These are phyloP conservation scores for Ustilago loliicola DNA, from an alignment of 1,284 basidiomycete species.

Conservation along the genomic window DNA sequence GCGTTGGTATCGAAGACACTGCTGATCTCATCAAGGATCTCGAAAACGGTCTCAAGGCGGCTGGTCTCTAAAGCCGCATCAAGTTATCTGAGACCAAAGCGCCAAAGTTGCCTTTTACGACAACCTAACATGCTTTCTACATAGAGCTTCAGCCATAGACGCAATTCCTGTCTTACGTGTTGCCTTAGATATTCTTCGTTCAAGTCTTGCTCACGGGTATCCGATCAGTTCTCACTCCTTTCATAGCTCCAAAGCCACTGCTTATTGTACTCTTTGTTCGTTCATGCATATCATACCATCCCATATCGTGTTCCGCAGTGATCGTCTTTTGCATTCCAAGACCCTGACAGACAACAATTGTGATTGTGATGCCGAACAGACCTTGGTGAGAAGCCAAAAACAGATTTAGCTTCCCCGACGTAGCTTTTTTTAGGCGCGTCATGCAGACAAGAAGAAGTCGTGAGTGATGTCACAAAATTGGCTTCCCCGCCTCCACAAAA, in stretches of 20 bases:
- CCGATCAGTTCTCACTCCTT: neutral
- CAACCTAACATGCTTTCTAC: neutral
- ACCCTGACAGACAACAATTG: neutral
- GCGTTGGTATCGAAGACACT: slow-evolving; percentile 88
- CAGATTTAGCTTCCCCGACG: neutral
- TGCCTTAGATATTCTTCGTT: slow-evolving; percentile 11
- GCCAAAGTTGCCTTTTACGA: neutral
- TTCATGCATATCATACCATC: slow-evolving; percentile 5
- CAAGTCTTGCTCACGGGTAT: slow-evolving; percentile 1
- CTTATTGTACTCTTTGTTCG: neutral
- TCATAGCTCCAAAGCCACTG: neutral
- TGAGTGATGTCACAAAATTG: slow-evolving; percentile 24
- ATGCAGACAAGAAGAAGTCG: slow-evolving; percentile 4
- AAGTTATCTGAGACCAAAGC: neutral
- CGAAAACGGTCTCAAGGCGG: slow-evolving; percentile 76
- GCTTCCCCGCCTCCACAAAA: slow-evolving; percentile 14
- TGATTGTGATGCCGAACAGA: neutral
- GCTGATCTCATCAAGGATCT: slow-evolving; percentile 85
- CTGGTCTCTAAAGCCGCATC: slow-evolving; percentile 28
- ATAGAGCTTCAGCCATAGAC: slow-evolving; percentile 17
- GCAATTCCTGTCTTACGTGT: neutral
- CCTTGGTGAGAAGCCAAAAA: neutral
- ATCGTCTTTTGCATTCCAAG: neutral
- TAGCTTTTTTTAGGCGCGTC: slow-evolving; percentile 8
- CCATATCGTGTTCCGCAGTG: neutral